Conservation (phyloP, 2,329 filamentous ascomycete genomes). For the Didymella lethalis region DNA sequence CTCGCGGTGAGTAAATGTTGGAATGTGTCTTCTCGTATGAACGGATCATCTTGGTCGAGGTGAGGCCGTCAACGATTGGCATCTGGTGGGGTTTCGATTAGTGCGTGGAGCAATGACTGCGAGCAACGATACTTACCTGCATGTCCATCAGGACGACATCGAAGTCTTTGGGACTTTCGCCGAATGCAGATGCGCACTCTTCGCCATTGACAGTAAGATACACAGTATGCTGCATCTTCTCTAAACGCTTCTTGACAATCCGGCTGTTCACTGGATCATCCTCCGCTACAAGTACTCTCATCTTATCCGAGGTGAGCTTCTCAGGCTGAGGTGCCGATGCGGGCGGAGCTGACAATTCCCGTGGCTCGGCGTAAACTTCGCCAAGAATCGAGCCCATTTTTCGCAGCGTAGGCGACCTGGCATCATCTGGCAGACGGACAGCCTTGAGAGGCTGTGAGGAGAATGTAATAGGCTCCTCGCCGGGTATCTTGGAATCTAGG, state of each 20-base stretch:
- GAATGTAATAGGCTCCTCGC: slow-evolving; percentile 51
- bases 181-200: slow-evolving; percentile 77
- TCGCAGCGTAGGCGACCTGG: slow-evolving; percentile 23
- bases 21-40: slow-evolving; percentile 68
- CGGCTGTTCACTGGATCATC: slow-evolving; percentile 89
- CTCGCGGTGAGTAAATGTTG: slow-evolving; percentile 66
- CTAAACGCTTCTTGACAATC: slow-evolving; percentile 79
- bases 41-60: slow-evolving; percentile 83
- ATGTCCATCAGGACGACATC: slow-evolving; percentile 92
- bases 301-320: slow-evolving; percentile 50
- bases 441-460: slow-evolving; percentile 56
- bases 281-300: slow-evolving; percentile 80
- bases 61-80: slow-evolving; percentile 87
- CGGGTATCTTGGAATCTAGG: slow-evolving; percentile 56
- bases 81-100: slow-evolving; percentile 64
- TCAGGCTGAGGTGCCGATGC: slow-evolving; percentile 19
- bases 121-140: slow-evolving; percentile 67
- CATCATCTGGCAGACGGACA: slow-evolving; percentile 58
- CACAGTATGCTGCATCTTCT: slow-evolving; percentile 77
- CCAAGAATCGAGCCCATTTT: slow-evolving; percentile 39
- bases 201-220: slow-evolving; percentile 81
- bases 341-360: slow-evolving; percentile 14
- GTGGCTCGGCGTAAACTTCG: slow-evolving; percentile 36
- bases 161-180: slow-evolving; percentile 68
- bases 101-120: too few relatives aligned